phyloP scores from a whole-genome alignment of 768 basidiomycete genomes.

The Leccinum longicurvipes region DNA sequence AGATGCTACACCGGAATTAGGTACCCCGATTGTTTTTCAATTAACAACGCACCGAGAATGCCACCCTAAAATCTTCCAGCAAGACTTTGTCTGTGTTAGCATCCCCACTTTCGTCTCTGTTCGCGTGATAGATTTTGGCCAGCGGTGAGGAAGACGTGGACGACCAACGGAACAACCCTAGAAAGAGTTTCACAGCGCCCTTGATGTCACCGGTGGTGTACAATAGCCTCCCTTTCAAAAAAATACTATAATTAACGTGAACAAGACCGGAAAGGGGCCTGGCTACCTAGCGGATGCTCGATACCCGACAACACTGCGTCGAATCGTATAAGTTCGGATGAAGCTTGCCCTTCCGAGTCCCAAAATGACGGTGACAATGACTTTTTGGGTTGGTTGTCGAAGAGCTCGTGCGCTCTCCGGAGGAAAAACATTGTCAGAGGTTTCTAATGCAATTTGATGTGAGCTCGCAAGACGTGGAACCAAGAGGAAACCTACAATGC shows the following conservation, averaged over 20 bases:
- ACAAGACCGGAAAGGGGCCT: slow-evolving; percentile 2
- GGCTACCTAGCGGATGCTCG: slow-evolving; percentile 72
- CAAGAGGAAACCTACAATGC: slow-evolving; percentile 57
- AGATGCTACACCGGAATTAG: slow-evolving; percentile 57
- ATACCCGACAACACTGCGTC: slow-evolving; percentile 68
- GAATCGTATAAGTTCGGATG: slow-evolving; percentile 43
- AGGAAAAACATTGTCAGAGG: slow-evolving; percentile 81
- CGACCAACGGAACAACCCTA: slow-evolving; percentile 62
- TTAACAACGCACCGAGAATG: slow-evolving; percentile 62
- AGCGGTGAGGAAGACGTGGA: slow-evolving; percentile 16
- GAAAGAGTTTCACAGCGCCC: slow-evolving; percentile 74
- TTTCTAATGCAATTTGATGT: slow-evolving; percentile 50
- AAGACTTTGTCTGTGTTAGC: slow-evolving; percentile 60
- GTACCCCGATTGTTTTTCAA: neutral
- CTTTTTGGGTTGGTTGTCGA: slow-evolving; percentile 48
- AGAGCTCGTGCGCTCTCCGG: slow-evolving; percentile 65
- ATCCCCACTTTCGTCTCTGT: slow-evolving; percentile 30
- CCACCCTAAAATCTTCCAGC: slow-evolving; percentile 85
- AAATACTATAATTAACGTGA: slow-evolving; percentile 5
- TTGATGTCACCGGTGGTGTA: slow-evolving; percentile 87
- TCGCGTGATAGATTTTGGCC: slow-evolving; percentile 14
- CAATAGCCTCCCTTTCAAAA: slow-evolving; percentile 64
- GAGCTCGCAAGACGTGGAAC: slow-evolving; percentile 2
- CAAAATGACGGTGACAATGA: slow-evolving; percentile 77
- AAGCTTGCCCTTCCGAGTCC: slow-evolving; percentile 59